These are phyloP conservation scores for Ustilago shanxiensis DNA, from an alignment of 1,284 basidiomycete genomes.

Conservation along the genomic window DNA sequence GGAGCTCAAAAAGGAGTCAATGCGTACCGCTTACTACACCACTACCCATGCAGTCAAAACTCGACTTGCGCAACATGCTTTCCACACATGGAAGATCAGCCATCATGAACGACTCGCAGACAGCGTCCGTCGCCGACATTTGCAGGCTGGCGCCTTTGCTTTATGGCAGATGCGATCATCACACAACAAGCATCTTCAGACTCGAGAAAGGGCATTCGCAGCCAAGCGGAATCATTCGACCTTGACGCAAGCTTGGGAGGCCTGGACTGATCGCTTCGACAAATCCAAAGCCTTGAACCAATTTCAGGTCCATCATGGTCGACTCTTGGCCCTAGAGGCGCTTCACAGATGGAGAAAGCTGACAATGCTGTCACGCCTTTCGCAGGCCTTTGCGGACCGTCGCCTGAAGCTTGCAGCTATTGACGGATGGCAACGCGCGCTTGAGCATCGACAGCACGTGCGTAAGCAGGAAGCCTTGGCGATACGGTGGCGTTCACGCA, in stretches of 20 bases:
- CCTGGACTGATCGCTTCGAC: conserved; percentile 30
- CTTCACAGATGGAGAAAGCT: conserved; percentile 32
- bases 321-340: conserved; percentile 10
- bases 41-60: conserved; percentile 13
- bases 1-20: conserved; percentile 34
- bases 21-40: conserved; percentile 46
- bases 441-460: conserved; percentile 9
- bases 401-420: conserved; percentile 39
- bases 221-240: conserved; percentile 8
- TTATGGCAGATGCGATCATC: conserved; percentile 45
- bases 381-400: conserved; percentile 39
- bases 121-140: conserved; percentile 32
- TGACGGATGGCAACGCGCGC: conserved; percentile 28
- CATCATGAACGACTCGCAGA: conserved; percentile 22
- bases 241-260: conserved; percentile 21
- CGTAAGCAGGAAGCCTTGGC: conserved; percentile 46
- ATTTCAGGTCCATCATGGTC: conserved; percentile 28
- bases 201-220: conserved; percentile 18
- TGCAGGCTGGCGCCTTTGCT: conserved; percentile 48
- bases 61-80: conserved; percentile 14
- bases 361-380: conserved; percentile 37
- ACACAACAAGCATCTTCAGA: conserved; percentile 23
- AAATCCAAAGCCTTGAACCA: conserved; percentile 10
- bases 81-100: conserved; percentile 24
- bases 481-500: conserved; percentile 39